Base-by-base conservation (phyloP, 257 asterid species). In the Gentiana macrophylla region DNA sequence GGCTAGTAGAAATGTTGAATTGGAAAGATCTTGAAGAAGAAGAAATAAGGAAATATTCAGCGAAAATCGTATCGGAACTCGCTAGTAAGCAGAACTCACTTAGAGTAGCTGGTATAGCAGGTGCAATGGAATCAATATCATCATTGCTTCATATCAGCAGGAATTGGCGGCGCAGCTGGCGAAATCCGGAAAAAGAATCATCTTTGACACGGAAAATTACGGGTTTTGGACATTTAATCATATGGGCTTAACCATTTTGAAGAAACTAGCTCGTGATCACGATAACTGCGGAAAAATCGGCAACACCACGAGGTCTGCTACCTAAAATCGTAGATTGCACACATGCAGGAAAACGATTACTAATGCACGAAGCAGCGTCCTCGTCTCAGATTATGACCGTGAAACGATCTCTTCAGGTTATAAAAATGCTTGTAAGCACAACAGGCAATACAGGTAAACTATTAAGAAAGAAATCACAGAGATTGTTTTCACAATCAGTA, bases 1-100 rank as follows among this genome's bases (percentile, higher is more conserved):
- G 99, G 64, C 49, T 92, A 9, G 84, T 87, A 12, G 98, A 91
- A 47, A 91, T 87, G 93, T 51, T 91, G 74, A 91, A 87, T 73
- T 88, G 97, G 99, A 92, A 88, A 38, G 95, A 85, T 52, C 68
- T 55, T 7, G 82, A 75, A 50, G 95, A 85, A 64, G 94, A 88
- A 55, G 94, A 83, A 74, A 81, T 92, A n/a, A 69, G 99, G 53
- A 70, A 74, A 44, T 92, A 90, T 0, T 78, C 99, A 0, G 97
- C 95, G 0, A 94, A 88, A 61, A 83, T 85, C 35, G 32, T 92
- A 35, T 69, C 89, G 1, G 72, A 71, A 24, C 61, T 92, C 9
- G 85, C 89, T 2, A 83, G 92, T 2, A 77, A 67, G 61, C 95
- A 85, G 58, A 92, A 80, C 45, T 77, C 93, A 3, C 71, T 75